Evolutionary conservation across 2,329 filamentous ascomycete genomes (phyloP).

Genomic region (Phaeoacremonium minimum): DNA sequence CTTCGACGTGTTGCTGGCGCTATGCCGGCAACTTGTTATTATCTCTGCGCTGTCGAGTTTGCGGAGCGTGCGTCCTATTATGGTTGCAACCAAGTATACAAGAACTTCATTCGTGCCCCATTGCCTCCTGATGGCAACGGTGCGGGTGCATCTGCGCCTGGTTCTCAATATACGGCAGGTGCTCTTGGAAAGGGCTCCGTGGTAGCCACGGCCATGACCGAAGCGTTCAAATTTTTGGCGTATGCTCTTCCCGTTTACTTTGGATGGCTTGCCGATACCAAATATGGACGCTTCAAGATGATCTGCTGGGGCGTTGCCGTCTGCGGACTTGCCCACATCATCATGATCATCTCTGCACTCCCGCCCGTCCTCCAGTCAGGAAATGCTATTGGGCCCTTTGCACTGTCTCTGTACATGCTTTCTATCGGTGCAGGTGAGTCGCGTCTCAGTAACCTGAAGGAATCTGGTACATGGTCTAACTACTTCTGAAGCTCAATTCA

Average conservation of each 20-base stretch:
- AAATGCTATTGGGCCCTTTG: constrained; percentile 46
- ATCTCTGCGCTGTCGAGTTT: constrained; percentile 56
- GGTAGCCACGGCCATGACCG: constrained; percentile 43
- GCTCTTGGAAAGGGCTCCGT: constrained; percentile 55
- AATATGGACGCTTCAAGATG: constrained; percentile 65
- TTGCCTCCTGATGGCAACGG: constrained; percentile 47
- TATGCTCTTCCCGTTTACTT: constrained; percentile 53
- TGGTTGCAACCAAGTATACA: constrained; percentile 48
- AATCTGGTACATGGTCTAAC: too few relatives aligned
- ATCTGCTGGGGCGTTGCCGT: constrained; percentile 67
- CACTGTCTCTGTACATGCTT: constrained; percentile 55
- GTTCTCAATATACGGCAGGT: constrained; percentile 45
- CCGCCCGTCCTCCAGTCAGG: constrained; percentile 37
- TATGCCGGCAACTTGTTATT: constrained; percentile 48
- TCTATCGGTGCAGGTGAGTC: constrained; percentile 59
- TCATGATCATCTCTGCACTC: constrained; percentile 59
- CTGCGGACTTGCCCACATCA: constrained; percentile 63
- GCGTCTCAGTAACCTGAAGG: too few relatives aligned
- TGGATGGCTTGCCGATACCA: constrained; percentile 60
- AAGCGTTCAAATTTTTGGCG: constrained; percentile 53
- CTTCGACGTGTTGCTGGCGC: constrained; percentile 48
- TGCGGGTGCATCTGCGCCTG: constrained; percentile 34
- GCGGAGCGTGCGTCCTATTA: constrained; percentile 59
- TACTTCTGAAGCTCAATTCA: constrained; percentile 58
- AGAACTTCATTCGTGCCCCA: constrained; percentile 59